A percentile compares a stretch with the other conserved stretches of the same genome.
Evolutionary conservation across 371 early-diverging fungal species (phyloP).

Genomic region (Apophysomyces variabilis): DNA sequence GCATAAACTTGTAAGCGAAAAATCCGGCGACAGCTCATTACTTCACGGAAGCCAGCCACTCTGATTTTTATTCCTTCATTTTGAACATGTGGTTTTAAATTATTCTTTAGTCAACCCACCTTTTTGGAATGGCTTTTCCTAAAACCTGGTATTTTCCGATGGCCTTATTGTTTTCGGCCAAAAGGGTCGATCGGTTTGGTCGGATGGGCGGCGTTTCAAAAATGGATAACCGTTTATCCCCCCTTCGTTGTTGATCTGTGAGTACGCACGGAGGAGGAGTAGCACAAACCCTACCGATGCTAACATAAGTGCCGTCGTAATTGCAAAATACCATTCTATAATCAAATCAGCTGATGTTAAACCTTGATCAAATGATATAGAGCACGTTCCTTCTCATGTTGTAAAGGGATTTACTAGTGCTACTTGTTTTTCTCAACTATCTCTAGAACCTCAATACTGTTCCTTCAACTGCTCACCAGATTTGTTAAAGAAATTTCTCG

Average conservation of each 20-base stretch:
- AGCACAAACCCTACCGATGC: too few relatives aligned
- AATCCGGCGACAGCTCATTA: neutral
- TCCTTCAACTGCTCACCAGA: too few relatives aligned
- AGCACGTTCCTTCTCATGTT: too few relatives aligned
- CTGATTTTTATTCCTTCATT: neutral
- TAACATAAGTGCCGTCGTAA: too few relatives aligned
- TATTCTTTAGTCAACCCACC: neutral
- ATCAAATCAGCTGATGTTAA: too few relatives aligned
- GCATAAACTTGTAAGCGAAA: slow-evolving; percentile 6
- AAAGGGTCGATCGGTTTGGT: neutral
- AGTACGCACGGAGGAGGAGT: too few relatives aligned
- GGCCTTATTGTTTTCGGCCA: neutral
- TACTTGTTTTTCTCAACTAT: too few relatives aligned
- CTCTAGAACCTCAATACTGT: too few relatives aligned
- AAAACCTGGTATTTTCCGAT: neutral
- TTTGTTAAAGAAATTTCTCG: too few relatives aligned
- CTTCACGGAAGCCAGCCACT: neutral
- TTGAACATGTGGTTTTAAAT: neutral
- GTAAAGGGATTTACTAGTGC: too few relatives aligned
- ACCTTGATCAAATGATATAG: too few relatives aligned
- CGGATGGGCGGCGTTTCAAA: slow-evolving; percentile 4
- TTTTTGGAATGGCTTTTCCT: neutral
- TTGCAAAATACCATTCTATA: too few relatives aligned
- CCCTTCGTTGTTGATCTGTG: neutral
- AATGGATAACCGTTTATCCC: slow-evolving; percentile 11